Base-by-base conservation (phyloP, 768 basidiomycete species). In the Pleurotus tuoliensis region DNA sequence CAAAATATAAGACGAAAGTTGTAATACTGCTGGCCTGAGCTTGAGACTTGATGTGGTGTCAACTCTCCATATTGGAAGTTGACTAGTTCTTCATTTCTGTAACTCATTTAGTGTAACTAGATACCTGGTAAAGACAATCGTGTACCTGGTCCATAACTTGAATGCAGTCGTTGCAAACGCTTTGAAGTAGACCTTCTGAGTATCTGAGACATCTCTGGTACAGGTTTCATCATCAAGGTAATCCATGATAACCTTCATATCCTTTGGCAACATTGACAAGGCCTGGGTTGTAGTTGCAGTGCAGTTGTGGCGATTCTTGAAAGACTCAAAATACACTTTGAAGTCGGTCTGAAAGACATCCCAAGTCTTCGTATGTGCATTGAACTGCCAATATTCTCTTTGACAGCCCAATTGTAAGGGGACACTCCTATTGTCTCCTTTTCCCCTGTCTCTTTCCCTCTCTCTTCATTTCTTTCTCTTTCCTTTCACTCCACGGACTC, bases 1-100 rank as follows among this genome's bases (percentile, higher is more conserved):
- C 52, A 59, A 41, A 62, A 65, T 5, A 62, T 56, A 15, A 64
- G 62, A n/a, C 52, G 25, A 46, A 61, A 61, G 24, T 63, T 58
- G 27, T 58, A 50, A 34, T 61, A 62, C 20, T 37, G 24, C 13
- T 56, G 15, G 6, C 47, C 47, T 7, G 34, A 58, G 49, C 24
- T 59, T 58, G 5, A 58, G 58, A 22, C 9, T 22, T 47, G 51
- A 48, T 15, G 30, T 55, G n/a, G 49, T 38, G 16, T 39, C 15
- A 63, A 15, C 11, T 63, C 51, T 40, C 30, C 44, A 49, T 48
- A 58, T 41, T 43, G 52, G 49, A 63, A 53, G 37, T 61, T 56
- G 39, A 63, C 48, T 12, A 63, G 60, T 20, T 63, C 60, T 41
- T 63, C 62, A 25, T 59, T 63, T 3, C 59, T 60, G 55, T 25